Evolutionary conservation across 352 stramenopile species (phyloP), one percentile per base, ranked within the genome.

Genomic region (Phytophthora pseudosyringae): DNA sequence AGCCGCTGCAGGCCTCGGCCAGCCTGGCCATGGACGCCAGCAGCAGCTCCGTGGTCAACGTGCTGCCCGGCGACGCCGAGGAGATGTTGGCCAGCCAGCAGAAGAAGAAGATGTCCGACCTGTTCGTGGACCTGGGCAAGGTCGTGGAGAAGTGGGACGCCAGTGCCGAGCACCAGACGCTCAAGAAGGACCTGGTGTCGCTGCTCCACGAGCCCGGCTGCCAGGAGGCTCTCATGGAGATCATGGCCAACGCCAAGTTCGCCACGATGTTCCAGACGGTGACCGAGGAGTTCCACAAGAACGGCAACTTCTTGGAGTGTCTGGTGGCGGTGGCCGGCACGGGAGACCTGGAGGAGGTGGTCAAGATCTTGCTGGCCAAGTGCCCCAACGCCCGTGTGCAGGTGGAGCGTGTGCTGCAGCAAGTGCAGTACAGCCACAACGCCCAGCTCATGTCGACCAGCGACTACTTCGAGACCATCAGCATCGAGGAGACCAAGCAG

Each of bases 91-190:
- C 71, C 4, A 80, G 60, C 28, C 74, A 89, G 59, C 79, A 90
- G 51, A 87, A 83, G 49, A 84, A 77, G 33, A 83, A 88, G 50
- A 82, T 88, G 65, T 75, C 78, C 59, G 78, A 86, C 33, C 51
- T 94, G 7, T 92, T 94, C 57, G 75, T 90, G 21, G 86, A 94
- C 41, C 50, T 94, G n/a, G 83, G 80, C 49, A 89, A 90, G 31
- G 62, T 94, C 12, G 64, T 94, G 16, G 81, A 91, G 50, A 86
- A 91, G 28, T 94, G 83, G 86, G 69, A 84, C 31, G 77, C 81
- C 7, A 75, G 51, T 38, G 71, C 60, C 11, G 76, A 92, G 28
- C 76, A 89, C 50, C 67, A 78, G 39, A 78, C 69, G 45, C 64
- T 94, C 13, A 92, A 92, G 78, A 81, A 76, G 39, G 86, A 94